phyloP scores from a whole-genome alignment of 306 rosid species.

The Gastrolobium villosum region DNA sequence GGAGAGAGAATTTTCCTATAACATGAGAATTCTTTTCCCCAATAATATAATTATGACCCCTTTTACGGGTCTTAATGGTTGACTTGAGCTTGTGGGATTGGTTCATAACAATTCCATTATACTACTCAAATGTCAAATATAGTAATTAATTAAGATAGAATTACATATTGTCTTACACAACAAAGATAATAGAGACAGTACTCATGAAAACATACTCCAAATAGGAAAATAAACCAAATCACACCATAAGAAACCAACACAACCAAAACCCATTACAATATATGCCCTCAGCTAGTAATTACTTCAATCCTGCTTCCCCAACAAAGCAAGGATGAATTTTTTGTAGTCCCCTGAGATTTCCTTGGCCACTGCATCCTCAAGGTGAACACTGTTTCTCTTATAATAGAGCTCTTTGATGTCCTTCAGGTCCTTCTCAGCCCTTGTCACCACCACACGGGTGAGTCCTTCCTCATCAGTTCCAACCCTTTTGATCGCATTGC shows the following conservation, averaged over 20 bases:
- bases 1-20: no score
- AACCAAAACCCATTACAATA: conserved; percentile 35
- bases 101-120: neutral
- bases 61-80: no score
- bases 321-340: conserved; percentile 71
- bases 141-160: conserved; percentile 4
- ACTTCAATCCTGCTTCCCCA: conserved; percentile 65
- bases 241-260: conserved; percentile 20
- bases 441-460: conserved; percentile 76
- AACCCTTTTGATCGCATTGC: conserved; percentile 60
- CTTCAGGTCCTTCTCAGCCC: conserved; percentile 68
- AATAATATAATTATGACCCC: no score
- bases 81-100: no score
- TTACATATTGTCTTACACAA: neutral
- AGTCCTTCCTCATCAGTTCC: conserved; percentile 77
- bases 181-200: neutral
- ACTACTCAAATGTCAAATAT: neutral
- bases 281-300: conserved; percentile 6
- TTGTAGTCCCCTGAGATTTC: conserved; percentile 80
- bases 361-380: conserved; percentile 74
- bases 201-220: neutral
- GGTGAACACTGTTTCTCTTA: conserved; percentile 59
- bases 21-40: no score
- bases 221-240: conserved; percentile 11
- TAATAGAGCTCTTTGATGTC: conserved; percentile 69